These are phyloP conservation scores for Pyracantha coccinea DNA, from an alignment of 331 rosid species.

Conservation along the genomic window DNA sequence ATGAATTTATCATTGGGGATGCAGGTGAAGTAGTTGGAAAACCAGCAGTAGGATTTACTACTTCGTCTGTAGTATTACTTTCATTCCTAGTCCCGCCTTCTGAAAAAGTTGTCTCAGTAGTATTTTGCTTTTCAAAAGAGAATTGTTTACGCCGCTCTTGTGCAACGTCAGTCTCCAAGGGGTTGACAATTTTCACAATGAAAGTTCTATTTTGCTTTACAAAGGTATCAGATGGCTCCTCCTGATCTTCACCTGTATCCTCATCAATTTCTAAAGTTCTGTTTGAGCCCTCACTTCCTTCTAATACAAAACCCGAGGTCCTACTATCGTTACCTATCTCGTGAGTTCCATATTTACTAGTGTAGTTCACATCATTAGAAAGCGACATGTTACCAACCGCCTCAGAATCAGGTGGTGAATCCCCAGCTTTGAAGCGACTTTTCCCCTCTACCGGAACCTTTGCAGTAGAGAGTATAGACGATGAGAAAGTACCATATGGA, in stretches of 20 bases:
- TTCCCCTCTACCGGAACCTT: slow-evolving; percentile 16
- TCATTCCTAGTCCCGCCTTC: slow-evolving; percentile 15
- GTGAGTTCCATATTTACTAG: slow-evolving; percentile 11
- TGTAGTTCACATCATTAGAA: slow-evolving; percentile 23
- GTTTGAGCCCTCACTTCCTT: slow-evolving; percentile 7
- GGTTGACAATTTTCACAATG: slow-evolving; percentile 2
- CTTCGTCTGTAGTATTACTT: slow-evolving; percentile 20
- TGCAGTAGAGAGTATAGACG: slow-evolving; percentile 37
- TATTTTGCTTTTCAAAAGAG: slow-evolving; percentile 3
- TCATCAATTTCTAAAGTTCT: slow-evolving; percentile 16
- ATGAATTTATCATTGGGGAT: slow-evolving; percentile 19
- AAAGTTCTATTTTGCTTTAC: slow-evolving; percentile 24
- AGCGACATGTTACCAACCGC: slow-evolving; percentile 9
- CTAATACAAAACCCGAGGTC: slow-evolving; percentile 5
- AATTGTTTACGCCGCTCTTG: slow-evolving; percentile 10
- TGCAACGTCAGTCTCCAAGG: slow-evolving; percentile 20
- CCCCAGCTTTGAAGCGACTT: slow-evolving; percentile 25
- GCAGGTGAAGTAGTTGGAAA: slow-evolving; percentile 20
- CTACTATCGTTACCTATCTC: slow-evolving; percentile 20
- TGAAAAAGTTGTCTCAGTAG: slow-evolving; percentile 13
- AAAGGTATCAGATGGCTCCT: slow-evolving; percentile 5
- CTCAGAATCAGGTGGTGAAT: slow-evolving; percentile 24
- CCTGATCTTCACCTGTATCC: neutral
- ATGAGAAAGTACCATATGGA: slow-evolving; percentile 39
- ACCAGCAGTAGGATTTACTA: slow-evolving; percentile 12